Evolutionary conservation across 352 stramenopile genomes (phyloP).

Genomic region (Achlya hypogyna): DNA sequence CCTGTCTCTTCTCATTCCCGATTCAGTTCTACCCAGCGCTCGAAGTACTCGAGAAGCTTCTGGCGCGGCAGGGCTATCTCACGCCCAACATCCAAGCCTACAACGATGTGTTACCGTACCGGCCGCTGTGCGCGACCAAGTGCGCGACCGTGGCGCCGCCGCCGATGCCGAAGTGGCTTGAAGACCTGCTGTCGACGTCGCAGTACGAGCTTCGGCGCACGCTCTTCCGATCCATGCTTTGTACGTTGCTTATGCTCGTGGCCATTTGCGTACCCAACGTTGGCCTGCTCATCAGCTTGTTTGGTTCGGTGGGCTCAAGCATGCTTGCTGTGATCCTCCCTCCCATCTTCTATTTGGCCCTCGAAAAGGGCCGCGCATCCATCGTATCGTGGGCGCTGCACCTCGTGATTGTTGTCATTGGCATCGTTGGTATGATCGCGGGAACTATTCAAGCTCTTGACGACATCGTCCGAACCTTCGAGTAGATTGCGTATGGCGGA

Average conservation of each 20-base stretch:
- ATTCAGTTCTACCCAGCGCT: slow-evolving; percentile 78
- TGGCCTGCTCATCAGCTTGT: slow-evolving; percentile 65
- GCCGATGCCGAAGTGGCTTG: slow-evolving; percentile 27
- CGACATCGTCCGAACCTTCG: slow-evolving; percentile 36
- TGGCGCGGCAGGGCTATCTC: slow-evolving; percentile 37
- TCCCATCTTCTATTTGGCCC: slow-evolving; percentile 48
- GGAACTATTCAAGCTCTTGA: slow-evolving; percentile 45
- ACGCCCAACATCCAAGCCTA: slow-evolving; percentile 27
- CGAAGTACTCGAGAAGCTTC: slow-evolving; percentile 52
- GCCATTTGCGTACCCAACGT: slow-evolving; percentile 67
- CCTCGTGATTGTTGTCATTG: slow-evolving; percentile 40
- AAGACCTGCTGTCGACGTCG: slow-evolving; percentile 38
- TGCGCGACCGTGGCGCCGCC: neutral
- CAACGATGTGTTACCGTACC: slow-evolving; percentile 2
- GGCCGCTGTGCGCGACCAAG: neutral
- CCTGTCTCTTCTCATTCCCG: slow-evolving; percentile 65
- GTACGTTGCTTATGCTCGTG: slow-evolving; percentile 58
- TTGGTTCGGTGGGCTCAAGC: slow-evolving; percentile 66
- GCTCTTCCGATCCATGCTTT: slow-evolving; percentile 75
- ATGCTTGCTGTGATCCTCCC: slow-evolving; percentile 75
- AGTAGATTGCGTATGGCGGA: neutral
- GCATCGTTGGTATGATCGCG: slow-evolving; percentile 52
- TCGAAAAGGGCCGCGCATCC: slow-evolving; percentile 31
- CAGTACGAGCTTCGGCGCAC: slow-evolving; percentile 74
- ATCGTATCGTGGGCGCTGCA: slow-evolving; percentile 34